A percentile compares a stretch with the other conserved stretches of the same genome.
phyloP scores from a whole-genome alignment of 1,284 basidiomycete genomes.

The Cutaneotrichosporon daszewskae region DNA sequence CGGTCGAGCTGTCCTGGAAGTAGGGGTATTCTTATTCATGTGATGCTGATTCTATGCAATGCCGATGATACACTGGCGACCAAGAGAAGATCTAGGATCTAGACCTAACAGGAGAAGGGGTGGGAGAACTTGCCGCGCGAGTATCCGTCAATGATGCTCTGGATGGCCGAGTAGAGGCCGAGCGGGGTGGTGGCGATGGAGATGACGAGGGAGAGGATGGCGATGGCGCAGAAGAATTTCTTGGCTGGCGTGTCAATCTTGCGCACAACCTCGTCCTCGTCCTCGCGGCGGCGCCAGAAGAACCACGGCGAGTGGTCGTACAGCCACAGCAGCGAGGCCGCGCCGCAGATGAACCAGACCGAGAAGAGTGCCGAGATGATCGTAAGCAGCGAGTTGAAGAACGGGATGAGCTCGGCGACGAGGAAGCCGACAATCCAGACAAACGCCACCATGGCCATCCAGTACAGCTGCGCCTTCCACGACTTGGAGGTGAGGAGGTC shows the following conservation, averaged over 20 bases:
- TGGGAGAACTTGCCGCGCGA: slow-evolving; percentile 29
- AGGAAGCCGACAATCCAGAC: slow-evolving; percentile 40
- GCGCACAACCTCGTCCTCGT: slow-evolving; percentile 8
- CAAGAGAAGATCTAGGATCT: neutral
- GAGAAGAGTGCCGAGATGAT: slow-evolving; percentile 40
- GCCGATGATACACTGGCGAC: too few species aligned
- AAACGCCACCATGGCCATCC: slow-evolving; percentile 34
- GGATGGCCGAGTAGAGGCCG: slow-evolving; percentile 37
- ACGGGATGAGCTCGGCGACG: slow-evolving; percentile 38
- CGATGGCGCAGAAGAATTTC: slow-evolving; percentile 23
- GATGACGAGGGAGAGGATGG: slow-evolving; percentile 18
- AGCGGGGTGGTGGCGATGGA: slow-evolving; percentile 36
- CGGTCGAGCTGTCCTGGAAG: slow-evolving; percentile 4
- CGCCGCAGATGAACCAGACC: slow-evolving; percentile 39
- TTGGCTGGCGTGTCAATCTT: slow-evolving; percentile 11
- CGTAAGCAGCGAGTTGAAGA: slow-evolving; percentile 44
- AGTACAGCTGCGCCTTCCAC: slow-evolving; percentile 26
- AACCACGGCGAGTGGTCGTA: slow-evolving; percentile 28
- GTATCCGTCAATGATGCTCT: slow-evolving; percentile 38
- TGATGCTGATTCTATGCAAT: too few species aligned
- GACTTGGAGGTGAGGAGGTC: slow-evolving; percentile 29
- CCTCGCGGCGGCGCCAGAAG: slow-evolving; percentile 16
- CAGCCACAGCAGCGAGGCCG: slow-evolving; percentile 38
- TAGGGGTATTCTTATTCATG: too few species aligned
- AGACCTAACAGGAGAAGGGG: slow-evolving; percentile 35